phyloP scores from a whole-genome alignment of 2,329 filamentous ascomycete species.

The Monilinia fructicola region DNA sequence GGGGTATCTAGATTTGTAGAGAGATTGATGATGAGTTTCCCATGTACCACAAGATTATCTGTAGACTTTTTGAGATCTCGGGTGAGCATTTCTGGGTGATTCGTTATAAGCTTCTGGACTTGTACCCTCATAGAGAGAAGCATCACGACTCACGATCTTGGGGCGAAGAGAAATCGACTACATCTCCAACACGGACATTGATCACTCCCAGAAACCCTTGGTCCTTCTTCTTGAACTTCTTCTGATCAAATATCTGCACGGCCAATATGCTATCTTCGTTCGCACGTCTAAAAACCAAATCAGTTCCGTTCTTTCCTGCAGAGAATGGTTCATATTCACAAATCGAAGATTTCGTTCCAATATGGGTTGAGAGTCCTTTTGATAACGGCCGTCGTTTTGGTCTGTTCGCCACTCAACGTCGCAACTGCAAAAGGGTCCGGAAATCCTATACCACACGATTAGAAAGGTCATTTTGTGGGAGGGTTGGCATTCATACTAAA shows the following conservation, averaged over 20 bases:
- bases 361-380: slow-evolving; percentile 99
- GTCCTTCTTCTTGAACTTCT: slow-evolving; percentile 99
- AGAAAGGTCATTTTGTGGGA: slow-evolving; percentile 22
- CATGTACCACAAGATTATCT: slow-evolving; percentile 95
- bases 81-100: slow-evolving; percentile 81
- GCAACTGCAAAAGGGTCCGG: slow-evolving; percentile 97
- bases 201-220: slow-evolving; percentile 98
- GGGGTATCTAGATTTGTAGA: slow-evolving; percentile 83
- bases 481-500: slow-evolving; percentile 69
- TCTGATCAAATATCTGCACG: slow-evolving; percentile 98
- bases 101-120: slow-evolving; percentile 24
- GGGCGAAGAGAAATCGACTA: slow-evolving; percentile 84
- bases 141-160: slow-evolving; percentile 72
- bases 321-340: slow-evolving; percentile 54
- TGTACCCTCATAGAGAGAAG: slow-evolving; percentile 16
- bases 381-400: slow-evolving; percentile 94
- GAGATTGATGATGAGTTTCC: slow-evolving; percentile 94
- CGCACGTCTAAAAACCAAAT: slow-evolving; percentile 62
- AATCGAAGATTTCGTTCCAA: slow-evolving; percentile 99
- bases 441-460: slow-evolving; percentile 63
- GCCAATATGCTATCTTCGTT: slow-evolving; percentile 96
- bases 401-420: slow-evolving; percentile 96
- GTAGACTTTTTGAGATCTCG: slow-evolving; percentile 96
- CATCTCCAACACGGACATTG: slow-evolving; percentile 92
- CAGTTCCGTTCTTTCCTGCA: slow-evolving; percentile 26